phyloP scores from a whole-genome alignment of 2,329 filamentous ascomycete genomes.

The Penicillium capsulatum region DNA sequence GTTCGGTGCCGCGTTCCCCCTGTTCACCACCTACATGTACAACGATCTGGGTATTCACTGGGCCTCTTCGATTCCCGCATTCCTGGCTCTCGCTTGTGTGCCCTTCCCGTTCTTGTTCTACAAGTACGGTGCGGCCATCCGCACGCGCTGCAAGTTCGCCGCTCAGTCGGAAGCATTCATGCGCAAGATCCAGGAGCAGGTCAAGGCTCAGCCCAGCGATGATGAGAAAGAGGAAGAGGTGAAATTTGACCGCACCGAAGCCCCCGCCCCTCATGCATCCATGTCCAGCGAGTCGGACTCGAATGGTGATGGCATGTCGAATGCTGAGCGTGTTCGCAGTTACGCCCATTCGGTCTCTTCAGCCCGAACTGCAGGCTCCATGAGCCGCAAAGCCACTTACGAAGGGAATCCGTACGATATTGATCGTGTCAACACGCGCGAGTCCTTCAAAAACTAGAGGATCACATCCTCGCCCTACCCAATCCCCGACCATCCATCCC shows the following conservation, averaged over 20 bases:
- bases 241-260: constrained; percentile 34
- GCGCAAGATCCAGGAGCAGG: constrained; percentile 33
- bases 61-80: constrained; percentile 25
- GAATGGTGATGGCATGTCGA: constrained; percentile 16
- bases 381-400: constrained; percentile 30
- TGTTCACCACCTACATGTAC: constrained; percentile 28
- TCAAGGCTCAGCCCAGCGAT: constrained; percentile 8
- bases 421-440: constrained; percentile 42
- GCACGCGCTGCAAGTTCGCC: constrained; percentile 24
- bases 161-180: constrained; percentile 35
- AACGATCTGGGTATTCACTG: constrained; percentile 25
- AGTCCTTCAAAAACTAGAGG: constrained; percentile 30
- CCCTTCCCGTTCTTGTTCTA: constrained; percentile 29
- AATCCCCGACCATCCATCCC: not conserved
- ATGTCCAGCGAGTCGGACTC: constrained; percentile 27
- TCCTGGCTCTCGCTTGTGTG: constrained; percentile 24
- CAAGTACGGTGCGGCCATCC: constrained; percentile 24
- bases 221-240: constrained; percentile 24
- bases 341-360: constrained; percentile 27
- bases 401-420: constrained; percentile 45
- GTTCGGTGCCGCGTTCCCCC: constrained; percentile 27
- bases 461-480: constrained; percentile 2
- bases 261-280: constrained; percentile 22
- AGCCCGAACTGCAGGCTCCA: constrained; percentile 22
- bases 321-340: constrained; percentile 26